Conservation (phyloP, 768 basidiomycete genomes). For the Coprinopsis cinerea region DNA sequence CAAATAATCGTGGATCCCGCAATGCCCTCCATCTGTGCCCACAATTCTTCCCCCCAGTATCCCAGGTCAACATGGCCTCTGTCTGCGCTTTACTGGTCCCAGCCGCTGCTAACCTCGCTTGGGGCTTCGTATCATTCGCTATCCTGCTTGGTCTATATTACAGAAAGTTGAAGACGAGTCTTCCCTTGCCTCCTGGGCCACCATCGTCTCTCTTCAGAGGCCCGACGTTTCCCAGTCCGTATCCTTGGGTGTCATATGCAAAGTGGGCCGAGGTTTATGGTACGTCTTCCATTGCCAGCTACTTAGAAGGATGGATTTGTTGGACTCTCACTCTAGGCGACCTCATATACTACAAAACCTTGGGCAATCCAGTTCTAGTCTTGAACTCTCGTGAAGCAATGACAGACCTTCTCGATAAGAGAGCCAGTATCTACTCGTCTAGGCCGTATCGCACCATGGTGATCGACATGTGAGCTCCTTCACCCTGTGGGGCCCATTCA, state of each 20-base stretch:
- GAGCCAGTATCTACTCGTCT: slow-evolving; percentile 39
- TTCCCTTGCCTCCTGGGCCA: slow-evolving; percentile 31
- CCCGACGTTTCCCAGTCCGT: slow-evolving; percentile 23
- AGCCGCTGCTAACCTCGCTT: too few species aligned
- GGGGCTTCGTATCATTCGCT: too few species aligned
- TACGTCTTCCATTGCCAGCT: slow-evolving; percentile 32
- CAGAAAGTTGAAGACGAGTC: not conserved
- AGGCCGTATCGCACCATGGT: slow-evolving; percentile 37
- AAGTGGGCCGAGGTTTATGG: slow-evolving; percentile 39
- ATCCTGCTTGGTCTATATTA: not conserved
- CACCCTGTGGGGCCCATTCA: not conserved
- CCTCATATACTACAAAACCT: too few species aligned
- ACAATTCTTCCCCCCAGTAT: too few species aligned
- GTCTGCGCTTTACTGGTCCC: too few species aligned
- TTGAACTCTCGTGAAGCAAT: slow-evolving; percentile 37
- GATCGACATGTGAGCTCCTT: slow-evolving; percentile 32
- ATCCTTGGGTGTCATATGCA: slow-evolving; percentile 43
- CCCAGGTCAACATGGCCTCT: too few species aligned
- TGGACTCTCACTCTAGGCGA: too few species aligned
- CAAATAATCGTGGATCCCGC: too few species aligned
- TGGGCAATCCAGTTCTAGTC: too few species aligned
- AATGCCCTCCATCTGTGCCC: too few species aligned
- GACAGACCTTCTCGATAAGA: slow-evolving; percentile 40
- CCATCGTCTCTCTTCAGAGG: slow-evolving; percentile 26
- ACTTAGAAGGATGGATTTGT: too few species aligned